phyloP scores from a whole-genome alignment of 306 rosid species.

The Vigna reflexopilosa region DNA sequence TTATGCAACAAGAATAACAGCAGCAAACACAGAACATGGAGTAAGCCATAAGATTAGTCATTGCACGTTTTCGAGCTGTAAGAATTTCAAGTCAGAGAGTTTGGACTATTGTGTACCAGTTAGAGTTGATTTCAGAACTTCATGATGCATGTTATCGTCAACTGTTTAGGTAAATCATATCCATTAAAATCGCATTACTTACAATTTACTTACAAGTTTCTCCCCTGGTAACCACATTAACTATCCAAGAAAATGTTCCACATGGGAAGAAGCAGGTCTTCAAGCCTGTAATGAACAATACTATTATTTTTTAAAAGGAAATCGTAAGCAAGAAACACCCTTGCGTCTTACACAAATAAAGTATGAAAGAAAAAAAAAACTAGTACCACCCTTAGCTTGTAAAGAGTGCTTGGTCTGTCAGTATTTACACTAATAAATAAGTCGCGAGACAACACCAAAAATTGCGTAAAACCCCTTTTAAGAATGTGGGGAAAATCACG shows the following conservation, averaged over 20 bases:
- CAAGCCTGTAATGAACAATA: slow-evolving; percentile 38
- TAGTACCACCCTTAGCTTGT: too few species aligned
- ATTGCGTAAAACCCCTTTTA: too few species aligned
- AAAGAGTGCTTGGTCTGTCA: too few species aligned
- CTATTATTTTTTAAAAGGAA: neutral
- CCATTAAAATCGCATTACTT: neutral
- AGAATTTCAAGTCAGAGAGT: neutral
- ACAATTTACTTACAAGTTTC: slow-evolving; percentile 42
- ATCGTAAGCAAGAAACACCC: neutral
- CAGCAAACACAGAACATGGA: slow-evolving; percentile 47
- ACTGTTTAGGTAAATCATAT: neutral
- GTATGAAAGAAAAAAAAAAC: neutral
- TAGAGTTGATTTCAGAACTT: neutral
- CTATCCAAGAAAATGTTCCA: slow-evolving; percentile 57
- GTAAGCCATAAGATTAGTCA: slow-evolving; percentile 38
- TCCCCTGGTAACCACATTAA: slow-evolving; percentile 37
- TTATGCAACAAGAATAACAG: slow-evolving; percentile 50
- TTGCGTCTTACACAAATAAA: neutral
- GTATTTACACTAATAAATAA: too few species aligned
- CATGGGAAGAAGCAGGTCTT: slow-evolving; percentile 58
- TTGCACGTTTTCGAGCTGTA: slow-evolving; percentile 50
- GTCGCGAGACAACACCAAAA: too few species aligned
- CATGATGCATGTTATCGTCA: neutral
- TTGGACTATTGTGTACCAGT: neutral
- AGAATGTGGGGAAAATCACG: too few species aligned